Percentiles rank a stretch among this genome's conserved stretches.
Evolutionary conservation across 129 eudicot species (phyloP).

Genomic region (Apium graveolens): DNA sequence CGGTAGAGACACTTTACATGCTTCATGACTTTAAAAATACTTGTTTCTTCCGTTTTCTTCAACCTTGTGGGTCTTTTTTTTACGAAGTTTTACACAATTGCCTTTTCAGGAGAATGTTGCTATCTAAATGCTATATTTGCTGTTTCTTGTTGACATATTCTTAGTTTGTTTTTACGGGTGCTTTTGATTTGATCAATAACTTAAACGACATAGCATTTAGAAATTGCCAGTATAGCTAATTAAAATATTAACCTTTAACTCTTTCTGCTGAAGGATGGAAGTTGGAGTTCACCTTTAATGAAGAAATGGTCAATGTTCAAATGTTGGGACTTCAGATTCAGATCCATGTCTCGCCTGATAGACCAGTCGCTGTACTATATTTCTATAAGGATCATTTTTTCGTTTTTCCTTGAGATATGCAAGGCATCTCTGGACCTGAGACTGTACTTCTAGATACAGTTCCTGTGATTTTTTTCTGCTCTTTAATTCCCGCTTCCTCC

Average conservation of each 20-base stretch:
- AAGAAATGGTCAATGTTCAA: slow-evolving; percentile 29
- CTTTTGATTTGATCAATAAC: background rate
- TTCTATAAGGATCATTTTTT: slow-evolving; percentile 71
- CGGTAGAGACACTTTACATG: background rate
- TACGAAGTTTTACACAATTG: background rate
- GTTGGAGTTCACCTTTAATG: background rate
- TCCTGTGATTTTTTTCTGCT: slow-evolving; percentile 52
- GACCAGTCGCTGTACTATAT: slow-evolving; percentile 38
- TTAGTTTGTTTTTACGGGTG: background rate
- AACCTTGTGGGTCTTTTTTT: background rate
- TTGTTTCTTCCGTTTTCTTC: background rate
- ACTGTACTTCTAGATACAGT: slow-evolving; percentile 59
- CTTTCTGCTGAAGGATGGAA: background rate
- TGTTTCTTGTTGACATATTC: background rate
- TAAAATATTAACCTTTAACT: background rate
- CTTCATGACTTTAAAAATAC: background rate
- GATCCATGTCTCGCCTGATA: slow-evolving; percentile 58
- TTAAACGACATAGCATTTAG: background rate
- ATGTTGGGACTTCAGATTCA: slow-evolving; percentile 63
- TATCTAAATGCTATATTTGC: background rate
- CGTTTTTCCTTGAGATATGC: slow-evolving; percentile 59
- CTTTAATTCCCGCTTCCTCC: slow-evolving; percentile 56
- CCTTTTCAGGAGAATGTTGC: background rate
- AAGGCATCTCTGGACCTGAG: slow-evolving; percentile 64
- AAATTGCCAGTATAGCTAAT: background rate